Evolutionary conservation across 257 asterid genomes (phyloP).

Genomic region (Petunia axillaris): DNA sequence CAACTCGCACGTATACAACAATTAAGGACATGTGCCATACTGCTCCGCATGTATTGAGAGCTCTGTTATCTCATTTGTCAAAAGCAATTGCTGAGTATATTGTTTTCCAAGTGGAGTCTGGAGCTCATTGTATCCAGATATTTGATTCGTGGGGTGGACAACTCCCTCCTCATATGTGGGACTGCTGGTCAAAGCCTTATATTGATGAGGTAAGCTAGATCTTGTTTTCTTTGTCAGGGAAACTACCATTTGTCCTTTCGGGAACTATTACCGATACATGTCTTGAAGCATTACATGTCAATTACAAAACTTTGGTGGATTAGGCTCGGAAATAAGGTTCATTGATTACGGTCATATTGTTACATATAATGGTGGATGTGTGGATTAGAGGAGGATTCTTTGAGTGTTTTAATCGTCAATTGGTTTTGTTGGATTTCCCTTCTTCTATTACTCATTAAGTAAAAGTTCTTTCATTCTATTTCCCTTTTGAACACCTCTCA

Average conservation of each 20-base stretch:
- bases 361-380: slow-evolving; percentile 38
- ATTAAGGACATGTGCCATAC: slow-evolving; percentile 95
- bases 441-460: neutral
- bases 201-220: slow-evolving; percentile 69
- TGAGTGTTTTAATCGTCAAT: neutral
- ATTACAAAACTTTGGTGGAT: neutral
- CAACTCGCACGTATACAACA: slow-evolving; percentile 79
- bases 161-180: slow-evolving; percentile 76
- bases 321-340: neutral
- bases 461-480: neutral
- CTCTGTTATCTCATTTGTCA: slow-evolving; percentile 80
- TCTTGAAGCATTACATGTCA: too few relatives aligned
- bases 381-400: slow-evolving; percentile 13
- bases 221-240: slow-evolving; percentile 21
- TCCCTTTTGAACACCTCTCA: slow-evolving; percentile 33
- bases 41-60: slow-evolving; percentile 51
- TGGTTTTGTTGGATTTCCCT: neutral
- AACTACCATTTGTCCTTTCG: neutral
- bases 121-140: slow-evolving; percentile 94
- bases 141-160: slow-evolving; percentile 95
- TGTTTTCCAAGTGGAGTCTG: slow-evolving; percentile 84
- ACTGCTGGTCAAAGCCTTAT: slow-evolving; percentile 88
- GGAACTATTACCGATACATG: neutral
- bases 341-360: neutral
- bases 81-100: slow-evolving; percentile 57